Percentiles rank a stretch among this genome's conserved stretches.
Conservation (phyloP, 345 rosid genomes). For the Combretum micranthum region DNA sequence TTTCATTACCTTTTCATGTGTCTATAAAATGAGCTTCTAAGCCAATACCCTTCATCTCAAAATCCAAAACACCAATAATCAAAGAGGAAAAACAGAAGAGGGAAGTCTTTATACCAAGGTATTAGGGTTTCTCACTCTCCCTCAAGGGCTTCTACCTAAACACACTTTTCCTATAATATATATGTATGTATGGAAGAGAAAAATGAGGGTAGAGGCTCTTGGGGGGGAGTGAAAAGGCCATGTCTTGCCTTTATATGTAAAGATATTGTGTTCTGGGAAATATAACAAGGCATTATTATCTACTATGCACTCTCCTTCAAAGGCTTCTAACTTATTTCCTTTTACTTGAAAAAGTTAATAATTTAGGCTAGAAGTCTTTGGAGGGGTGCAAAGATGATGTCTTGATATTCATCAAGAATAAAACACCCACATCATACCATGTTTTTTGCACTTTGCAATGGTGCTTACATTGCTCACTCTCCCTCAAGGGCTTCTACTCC, state of each 20-base stretch:
- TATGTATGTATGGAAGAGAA: neutral
- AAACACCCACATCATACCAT: too few species aligned
- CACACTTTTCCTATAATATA: neutral
- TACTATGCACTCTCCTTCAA: neutral
- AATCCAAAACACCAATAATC: conserved; percentile 2
- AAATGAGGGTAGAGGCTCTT: conserved; percentile 18
- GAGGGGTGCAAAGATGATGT: neutral
- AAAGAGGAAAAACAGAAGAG: conserved; percentile 1
- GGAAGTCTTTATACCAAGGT: conserved; percentile 11
- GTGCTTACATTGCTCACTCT: conserved; percentile 2
- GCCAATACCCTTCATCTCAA: conserved; percentile 2
- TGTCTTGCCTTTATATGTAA: conserved; percentile 14
- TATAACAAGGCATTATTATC: neutral
- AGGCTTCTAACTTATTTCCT: neutral
- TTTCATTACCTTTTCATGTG: neutral
- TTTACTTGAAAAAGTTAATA: neutral
- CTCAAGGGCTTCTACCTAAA: conserved; percentile 27
- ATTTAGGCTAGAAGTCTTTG: neutral
- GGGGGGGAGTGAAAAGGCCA: conserved; percentile 31
- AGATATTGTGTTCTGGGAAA: neutral
- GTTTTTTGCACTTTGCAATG: neutral
- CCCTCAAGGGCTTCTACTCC: neutral
- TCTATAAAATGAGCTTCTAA: conserved; percentile 6
- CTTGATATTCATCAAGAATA: neutral
- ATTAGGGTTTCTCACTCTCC: conserved; percentile 26